Percentiles rank a stretch among this genome's conserved stretches.
Conservation (phyloP, 768 basidiomycete genomes). For the Cystofilobasidium macerans region DNA sequence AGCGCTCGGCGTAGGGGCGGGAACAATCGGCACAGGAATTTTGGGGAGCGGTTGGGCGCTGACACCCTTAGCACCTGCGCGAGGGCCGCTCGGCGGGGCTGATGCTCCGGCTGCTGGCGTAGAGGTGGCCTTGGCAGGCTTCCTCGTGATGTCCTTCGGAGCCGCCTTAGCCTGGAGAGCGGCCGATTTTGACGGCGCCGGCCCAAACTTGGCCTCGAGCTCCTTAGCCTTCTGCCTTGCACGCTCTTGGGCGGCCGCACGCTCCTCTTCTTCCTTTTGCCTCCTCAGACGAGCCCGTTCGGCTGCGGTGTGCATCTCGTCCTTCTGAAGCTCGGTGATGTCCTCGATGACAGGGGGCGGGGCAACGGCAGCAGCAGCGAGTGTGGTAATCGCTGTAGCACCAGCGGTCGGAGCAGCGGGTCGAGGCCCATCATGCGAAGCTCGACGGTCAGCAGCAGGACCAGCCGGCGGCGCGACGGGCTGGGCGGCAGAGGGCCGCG, state of each 20-base stretch:
- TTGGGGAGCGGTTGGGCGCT: too few relatives aligned
- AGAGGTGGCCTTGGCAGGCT: background rate
- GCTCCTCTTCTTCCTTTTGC: slow-evolving; percentile 24
- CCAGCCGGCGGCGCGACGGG: background rate
- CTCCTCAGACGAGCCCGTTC: slow-evolving; percentile 19
- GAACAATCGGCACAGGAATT: too few relatives aligned
- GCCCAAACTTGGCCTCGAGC: slow-evolving; percentile 15
- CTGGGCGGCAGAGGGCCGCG: background rate
- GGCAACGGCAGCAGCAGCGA: background rate
- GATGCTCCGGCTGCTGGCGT: too few relatives aligned
- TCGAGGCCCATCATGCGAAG: background rate
- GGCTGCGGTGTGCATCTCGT: slow-evolving; percentile 25
- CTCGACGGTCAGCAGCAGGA: background rate
- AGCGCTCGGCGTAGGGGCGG: too few relatives aligned
- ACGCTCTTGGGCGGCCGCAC: slow-evolving; percentile 11
- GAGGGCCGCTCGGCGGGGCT: too few relatives aligned
- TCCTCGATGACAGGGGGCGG: background rate
- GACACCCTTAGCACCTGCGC: too few relatives aligned
- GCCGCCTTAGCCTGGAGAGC: background rate
- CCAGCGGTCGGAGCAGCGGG: background rate
- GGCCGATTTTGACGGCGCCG: background rate
- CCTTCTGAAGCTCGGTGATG: slow-evolving; percentile 19
- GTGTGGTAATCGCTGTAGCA: background rate
- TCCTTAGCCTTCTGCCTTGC: slow-evolving; percentile 24
- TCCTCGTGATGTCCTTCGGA: background rate